These are phyloP conservation scores for Escovopsis weberi DNA, from an alignment of 2,329 filamentous ascomycete species.

Conservation along the genomic window DNA sequence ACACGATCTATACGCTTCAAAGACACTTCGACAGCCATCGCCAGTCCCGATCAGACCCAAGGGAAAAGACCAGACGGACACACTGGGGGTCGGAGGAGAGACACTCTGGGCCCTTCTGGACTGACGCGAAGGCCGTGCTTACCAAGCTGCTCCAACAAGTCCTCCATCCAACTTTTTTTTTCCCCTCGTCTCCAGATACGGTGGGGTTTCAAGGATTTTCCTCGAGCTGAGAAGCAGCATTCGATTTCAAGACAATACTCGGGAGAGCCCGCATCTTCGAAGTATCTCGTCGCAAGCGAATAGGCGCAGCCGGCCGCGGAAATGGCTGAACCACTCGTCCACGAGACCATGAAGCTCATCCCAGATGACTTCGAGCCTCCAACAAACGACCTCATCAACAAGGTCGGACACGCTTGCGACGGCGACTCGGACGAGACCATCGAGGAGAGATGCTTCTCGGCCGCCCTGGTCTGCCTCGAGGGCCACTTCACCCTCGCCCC, in stretches of 20 bases:
- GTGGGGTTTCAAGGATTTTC: background rate
- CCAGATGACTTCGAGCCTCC: slow-evolving; percentile 11
- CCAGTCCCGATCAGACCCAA: too few species aligned
- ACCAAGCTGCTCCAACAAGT: slow-evolving; percentile 3
- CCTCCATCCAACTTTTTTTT: slow-evolving; percentile 2
- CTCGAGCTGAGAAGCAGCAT: background rate
- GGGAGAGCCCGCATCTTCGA: slow-evolving; percentile 2
- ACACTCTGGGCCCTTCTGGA: background rate
- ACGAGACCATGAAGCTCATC: slow-evolving; percentile 13
- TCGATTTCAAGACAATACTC: background rate
- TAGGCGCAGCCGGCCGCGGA: background rate
- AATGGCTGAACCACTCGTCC: background rate
- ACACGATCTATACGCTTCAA: too few species aligned
- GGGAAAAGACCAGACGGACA: too few species aligned
- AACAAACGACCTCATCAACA: slow-evolving; percentile 1
- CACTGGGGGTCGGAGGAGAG: too few species aligned
- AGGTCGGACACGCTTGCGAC: slow-evolving; percentile 3
- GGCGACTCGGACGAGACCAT: slow-evolving; percentile 31
- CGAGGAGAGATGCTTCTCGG: slow-evolving; percentile 48
- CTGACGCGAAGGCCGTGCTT: slow-evolving; percentile 4
- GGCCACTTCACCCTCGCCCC: slow-evolving; percentile 44
- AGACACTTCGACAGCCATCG: too few species aligned
- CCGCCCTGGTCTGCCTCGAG: slow-evolving; percentile 46
- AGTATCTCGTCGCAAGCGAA: background rate
- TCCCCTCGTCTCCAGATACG: background rate